Percentiles rank a stretch among this genome's conserved stretches.
Evolutionary conservation across 2,329 filamentous ascomycete species (phyloP).

Genomic region (Cercospora sp.): DNA sequence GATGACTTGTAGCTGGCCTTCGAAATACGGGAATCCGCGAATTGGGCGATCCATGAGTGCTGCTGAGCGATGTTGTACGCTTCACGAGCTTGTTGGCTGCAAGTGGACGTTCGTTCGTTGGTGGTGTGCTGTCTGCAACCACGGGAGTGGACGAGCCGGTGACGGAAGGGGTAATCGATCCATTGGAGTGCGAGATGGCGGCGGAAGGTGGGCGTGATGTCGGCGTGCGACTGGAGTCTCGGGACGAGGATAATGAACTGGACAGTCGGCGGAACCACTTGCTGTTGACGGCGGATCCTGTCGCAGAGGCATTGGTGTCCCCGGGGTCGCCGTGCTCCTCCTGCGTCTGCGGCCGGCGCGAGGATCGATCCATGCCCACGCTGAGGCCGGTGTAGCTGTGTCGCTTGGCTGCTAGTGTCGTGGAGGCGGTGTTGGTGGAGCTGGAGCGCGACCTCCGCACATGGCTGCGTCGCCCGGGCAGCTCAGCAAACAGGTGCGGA

Average conservation of each 20-base stretch:
- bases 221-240: slow-evolving; percentile 49
- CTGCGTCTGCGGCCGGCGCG: slow-evolving; percentile 6
- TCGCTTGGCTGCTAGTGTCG: background rate
- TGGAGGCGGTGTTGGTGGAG: slow-evolving; percentile 11
- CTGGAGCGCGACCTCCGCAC: slow-evolving; percentile 9
- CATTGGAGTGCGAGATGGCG: slow-evolving; percentile 59
- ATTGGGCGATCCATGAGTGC: slow-evolving; percentile 49
- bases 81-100: slow-evolving; percentile 78
- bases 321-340: slow-evolving; percentile 14
- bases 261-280: slow-evolving; percentile 71
- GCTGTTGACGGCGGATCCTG: slow-evolving; percentile 23
- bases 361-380: slow-evolving; percentile 25
- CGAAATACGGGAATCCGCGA: slow-evolving; percentile 67
- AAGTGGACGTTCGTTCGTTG: slow-evolving; percentile 36
- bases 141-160: slow-evolving; percentile 64
- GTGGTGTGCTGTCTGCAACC: slow-evolving; percentile 44
- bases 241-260: slow-evolving; percentile 37
- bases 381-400: slow-evolving; percentile 17
- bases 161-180: slow-evolving; percentile 49
- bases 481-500: slow-evolving; percentile 5
- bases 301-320: slow-evolving; percentile 9
- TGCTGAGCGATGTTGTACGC: slow-evolving; percentile 61
- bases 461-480: slow-evolving; percentile 9
- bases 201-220: slow-evolving; percentile 66
- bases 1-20: slow-evolving; percentile 75